Conservation (phyloP, 2,329 filamentous ascomycete species). For the Sordariomycetes sp. region DNA sequence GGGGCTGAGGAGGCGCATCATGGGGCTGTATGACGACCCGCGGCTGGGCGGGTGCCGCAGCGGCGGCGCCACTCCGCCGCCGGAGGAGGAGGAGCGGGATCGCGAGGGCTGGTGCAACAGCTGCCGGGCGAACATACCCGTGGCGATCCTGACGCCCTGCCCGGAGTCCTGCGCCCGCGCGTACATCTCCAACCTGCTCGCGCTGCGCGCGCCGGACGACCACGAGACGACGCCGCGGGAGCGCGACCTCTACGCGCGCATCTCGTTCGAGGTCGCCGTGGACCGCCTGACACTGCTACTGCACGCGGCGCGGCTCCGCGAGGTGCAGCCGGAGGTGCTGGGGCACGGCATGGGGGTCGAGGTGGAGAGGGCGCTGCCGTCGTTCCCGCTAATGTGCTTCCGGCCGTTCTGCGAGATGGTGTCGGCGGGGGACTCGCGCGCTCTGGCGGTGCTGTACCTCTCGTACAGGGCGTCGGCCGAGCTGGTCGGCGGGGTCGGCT, state of each 20-base stretch:
- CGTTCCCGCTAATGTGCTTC: slow-evolving; percentile 17
- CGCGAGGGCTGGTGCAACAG: background rate
- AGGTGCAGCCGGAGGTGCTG: background rate
- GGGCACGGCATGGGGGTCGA: slow-evolving; percentile 6
- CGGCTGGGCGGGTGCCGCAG: slow-evolving; percentile 6
- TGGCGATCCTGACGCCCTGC: background rate
- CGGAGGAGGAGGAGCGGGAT: background rate
- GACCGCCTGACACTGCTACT: slow-evolving; percentile 10
- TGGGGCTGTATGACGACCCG: slow-evolving; percentile 13
- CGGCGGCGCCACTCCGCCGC: background rate
- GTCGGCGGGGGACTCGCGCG: slow-evolving; percentile 13
- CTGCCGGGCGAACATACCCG: background rate
- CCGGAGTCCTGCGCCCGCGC: background rate
- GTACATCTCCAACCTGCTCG: background rate
- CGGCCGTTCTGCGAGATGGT: slow-evolving; percentile 14
- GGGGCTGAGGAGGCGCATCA: slow-evolving; percentile 9
- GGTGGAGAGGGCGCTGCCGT: slow-evolving; percentile 15
- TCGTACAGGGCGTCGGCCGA: slow-evolving; percentile 13
- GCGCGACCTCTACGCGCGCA: background rate
- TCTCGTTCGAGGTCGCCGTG: slow-evolving; percentile 11
- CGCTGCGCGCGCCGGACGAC: slow-evolving; percentile 1
- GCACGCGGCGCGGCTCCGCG: slow-evolving; percentile 2
- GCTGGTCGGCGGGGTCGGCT: slow-evolving; percentile 9
- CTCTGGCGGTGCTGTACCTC: slow-evolving; percentile 15
- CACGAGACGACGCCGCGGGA: background rate